Percentiles rank a stretch among this genome's conserved stretches.
Conservation (phyloP, 805 yeast genomes). For the Priceomyces fermenticarens region DNA sequence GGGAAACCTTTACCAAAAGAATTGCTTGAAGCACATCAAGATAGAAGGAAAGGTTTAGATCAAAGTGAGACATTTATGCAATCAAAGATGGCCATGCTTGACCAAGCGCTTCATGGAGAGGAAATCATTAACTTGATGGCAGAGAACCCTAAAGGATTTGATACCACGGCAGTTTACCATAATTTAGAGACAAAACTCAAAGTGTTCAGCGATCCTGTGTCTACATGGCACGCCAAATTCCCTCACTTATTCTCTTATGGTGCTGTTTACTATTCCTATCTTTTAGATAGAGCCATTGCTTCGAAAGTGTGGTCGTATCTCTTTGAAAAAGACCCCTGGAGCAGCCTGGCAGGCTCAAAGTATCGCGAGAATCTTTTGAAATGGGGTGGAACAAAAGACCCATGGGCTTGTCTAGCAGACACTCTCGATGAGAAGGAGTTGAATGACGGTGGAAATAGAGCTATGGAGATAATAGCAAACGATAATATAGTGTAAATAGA, state of each 20-base stretch:
- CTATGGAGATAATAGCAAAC: slow-evolving; percentile 51
- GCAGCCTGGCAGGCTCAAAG: slow-evolving; percentile 69
- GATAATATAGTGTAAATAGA: neutral
- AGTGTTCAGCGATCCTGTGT: slow-evolving; percentile 63
- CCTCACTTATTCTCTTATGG: slow-evolving; percentile 94
- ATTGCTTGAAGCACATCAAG: slow-evolving; percentile 49
- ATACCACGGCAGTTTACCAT: slow-evolving; percentile 64
- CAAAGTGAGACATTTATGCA: slow-evolving; percentile 82
- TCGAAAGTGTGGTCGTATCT: slow-evolving; percentile 76
- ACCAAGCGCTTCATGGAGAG: slow-evolving; percentile 68
- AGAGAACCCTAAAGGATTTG: slow-evolving; percentile 30
- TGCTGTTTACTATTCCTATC: slow-evolving; percentile 87
- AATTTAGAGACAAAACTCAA: slow-evolving; percentile 54
- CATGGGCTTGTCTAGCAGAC: slow-evolving; percentile 82
- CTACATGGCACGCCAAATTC: slow-evolving; percentile 92
- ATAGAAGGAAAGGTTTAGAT: slow-evolving; percentile 51
- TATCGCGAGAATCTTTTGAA: slow-evolving; percentile 67
- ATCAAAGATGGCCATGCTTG: slow-evolving; percentile 84
- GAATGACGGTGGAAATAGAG: slow-evolving; percentile 62
- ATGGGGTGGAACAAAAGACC: slow-evolving; percentile 94
- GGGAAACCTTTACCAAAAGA: slow-evolving; percentile 55
- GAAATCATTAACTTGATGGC: slow-evolving; percentile 20
- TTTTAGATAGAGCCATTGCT: slow-evolving; percentile 91
- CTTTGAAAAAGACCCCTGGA: slow-evolving; percentile 68
- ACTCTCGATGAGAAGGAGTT: slow-evolving; percentile 65